These are phyloP conservation scores for Trypanosoma scelopori DNA, from an alignment of 208 protist species.

Conservation along the genomic window DNA sequence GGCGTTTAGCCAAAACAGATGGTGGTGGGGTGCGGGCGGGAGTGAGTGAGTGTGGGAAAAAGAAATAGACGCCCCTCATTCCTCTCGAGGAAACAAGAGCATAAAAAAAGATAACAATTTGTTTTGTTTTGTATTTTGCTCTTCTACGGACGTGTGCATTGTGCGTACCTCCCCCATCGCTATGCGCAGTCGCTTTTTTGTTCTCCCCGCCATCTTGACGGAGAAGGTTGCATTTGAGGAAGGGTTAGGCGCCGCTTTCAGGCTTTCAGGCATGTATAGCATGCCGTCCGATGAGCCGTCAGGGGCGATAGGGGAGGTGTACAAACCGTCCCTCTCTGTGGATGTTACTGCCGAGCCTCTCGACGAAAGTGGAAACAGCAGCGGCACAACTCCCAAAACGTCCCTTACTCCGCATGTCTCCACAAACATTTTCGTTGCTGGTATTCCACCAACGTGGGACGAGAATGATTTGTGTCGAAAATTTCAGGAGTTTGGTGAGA, in stretches of 20 bases:
- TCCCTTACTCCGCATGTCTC: conserved; percentile 73
- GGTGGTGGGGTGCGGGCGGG: too few species aligned
- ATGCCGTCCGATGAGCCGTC: background rate
- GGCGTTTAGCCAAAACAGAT: too few species aligned
- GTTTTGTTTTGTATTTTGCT: too few species aligned
- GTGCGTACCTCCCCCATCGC: background rate
- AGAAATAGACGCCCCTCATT: too few species aligned
- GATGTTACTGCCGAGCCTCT: conserved; percentile 46
- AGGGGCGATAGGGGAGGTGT: conserved; percentile 22
- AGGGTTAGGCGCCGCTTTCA: conserved; percentile 9
- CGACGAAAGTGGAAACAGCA: conserved; percentile 23
- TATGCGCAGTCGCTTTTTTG: background rate
- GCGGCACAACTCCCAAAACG: conserved; percentile 40
- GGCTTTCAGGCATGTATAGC: conserved; percentile 10
- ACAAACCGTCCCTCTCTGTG: conserved; percentile 73
- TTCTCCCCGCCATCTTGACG: background rate
- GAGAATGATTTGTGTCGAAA: conserved; percentile 63
- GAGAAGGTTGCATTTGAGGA: background rate
- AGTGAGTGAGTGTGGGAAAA: too few species aligned
- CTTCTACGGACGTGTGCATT: too few species aligned
- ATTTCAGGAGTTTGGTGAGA: conserved; percentile 79
- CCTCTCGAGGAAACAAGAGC: too few species aligned
- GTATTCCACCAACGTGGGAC: conserved; percentile 77
- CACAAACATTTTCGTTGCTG: conserved; percentile 90
- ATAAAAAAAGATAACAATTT: too few species aligned